phyloP scores from a whole-genome alignment of 2,329 filamentous ascomycete genomes.

The Nakataea oryzae region DNA sequence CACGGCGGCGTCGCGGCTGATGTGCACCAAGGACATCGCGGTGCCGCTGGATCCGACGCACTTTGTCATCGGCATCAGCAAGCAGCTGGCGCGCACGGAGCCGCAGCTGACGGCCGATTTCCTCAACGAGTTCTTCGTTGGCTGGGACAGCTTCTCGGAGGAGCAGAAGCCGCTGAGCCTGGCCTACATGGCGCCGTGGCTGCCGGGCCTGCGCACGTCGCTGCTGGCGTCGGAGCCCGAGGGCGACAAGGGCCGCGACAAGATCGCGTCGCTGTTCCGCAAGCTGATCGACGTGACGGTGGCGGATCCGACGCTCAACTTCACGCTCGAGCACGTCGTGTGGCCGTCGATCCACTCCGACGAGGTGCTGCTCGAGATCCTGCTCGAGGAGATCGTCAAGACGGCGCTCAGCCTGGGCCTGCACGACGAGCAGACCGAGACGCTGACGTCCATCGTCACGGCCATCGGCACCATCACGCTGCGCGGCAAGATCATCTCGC shows the following conservation, averaged over 20 bases:
- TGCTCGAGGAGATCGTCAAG: slow-evolving; percentile 57
- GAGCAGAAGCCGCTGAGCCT: slow-evolving; percentile 57
- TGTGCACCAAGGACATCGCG: slow-evolving; percentile 48
- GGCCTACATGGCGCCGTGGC: slow-evolving; percentile 62
- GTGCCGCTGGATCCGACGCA: slow-evolving; percentile 52
- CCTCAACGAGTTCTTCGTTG: slow-evolving; percentile 62
- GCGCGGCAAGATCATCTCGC: slow-evolving; percentile 53
- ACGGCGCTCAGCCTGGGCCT: slow-evolving; percentile 45
- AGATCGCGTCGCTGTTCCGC: slow-evolving; percentile 51
- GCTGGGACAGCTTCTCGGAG: slow-evolving; percentile 59
- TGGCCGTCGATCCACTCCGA: slow-evolving; percentile 57
- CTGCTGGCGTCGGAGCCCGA: slow-evolving; percentile 49
- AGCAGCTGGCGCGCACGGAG: slow-evolving; percentile 50
- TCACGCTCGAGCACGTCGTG: slow-evolving; percentile 52
- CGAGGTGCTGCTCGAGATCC: slow-evolving; percentile 54
- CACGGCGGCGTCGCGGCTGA: slow-evolving; percentile 46
- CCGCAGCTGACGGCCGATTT: slow-evolving; percentile 60
- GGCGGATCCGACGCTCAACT: slow-evolving; percentile 46
- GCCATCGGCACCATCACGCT: slow-evolving; percentile 56
- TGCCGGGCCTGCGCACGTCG: slow-evolving; percentile 48
- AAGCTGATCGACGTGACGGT: slow-evolving; percentile 58
- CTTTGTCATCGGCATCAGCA: slow-evolving; percentile 57
- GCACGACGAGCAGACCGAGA: slow-evolving; percentile 48
- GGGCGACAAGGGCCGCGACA: slow-evolving; percentile 56
- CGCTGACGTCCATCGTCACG: slow-evolving; percentile 50